A percentile compares a stretch with the other conserved stretches of the same genome.
Evolutionary conservation across 805 yeast genomes (phyloP).

Genomic region (Suhomyces kilbournensis): DNA sequence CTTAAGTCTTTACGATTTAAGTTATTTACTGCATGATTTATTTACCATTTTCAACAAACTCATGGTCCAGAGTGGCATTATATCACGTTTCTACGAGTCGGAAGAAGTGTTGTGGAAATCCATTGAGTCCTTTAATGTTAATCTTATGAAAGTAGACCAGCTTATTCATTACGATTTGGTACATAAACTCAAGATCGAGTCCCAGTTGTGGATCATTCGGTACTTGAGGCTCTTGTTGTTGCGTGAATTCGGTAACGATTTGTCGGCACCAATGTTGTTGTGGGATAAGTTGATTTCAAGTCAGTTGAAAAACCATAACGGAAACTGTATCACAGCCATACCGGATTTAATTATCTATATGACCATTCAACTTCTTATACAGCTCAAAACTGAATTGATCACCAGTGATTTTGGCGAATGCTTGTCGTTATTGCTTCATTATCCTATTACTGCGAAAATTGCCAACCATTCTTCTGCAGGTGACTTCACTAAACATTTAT

Average conservation of each 20-base stretch:
- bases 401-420: constrained; percentile 53
- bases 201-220: constrained; percentile 55
- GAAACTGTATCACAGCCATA: constrained; percentile 17
- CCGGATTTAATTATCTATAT: constrained; percentile 41
- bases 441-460: constrained; percentile 35
- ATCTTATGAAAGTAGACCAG: constrained; percentile 50
- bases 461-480: constrained; percentile 5
- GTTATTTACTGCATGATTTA: constrained; percentile 40
- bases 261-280: constrained; percentile 30
- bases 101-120: constrained; percentile 44
- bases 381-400: constrained; percentile 42
- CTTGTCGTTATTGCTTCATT: constrained; percentile 47
- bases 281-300: constrained; percentile 50
- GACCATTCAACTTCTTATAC: constrained; percentile 42
- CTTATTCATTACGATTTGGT: constrained; percentile 44
- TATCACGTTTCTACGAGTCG: constrained; percentile 29
- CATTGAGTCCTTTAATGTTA: constrained; percentile 47
- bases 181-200: constrained; percentile 44
- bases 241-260: constrained; percentile 45
- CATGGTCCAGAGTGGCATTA: constrained; percentile 40
- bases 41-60: constrained; percentile 44
- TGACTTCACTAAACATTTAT: constrained; percentile 24
- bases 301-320: constrained; percentile 7
- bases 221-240: constrained; percentile 46
- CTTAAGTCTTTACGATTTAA: constrained; percentile 35